These are phyloP conservation scores for Tylopilus plumbeoviolaceoides DNA, from an alignment of 768 basidiomycete genomes.

Conservation along the genomic window DNA sequence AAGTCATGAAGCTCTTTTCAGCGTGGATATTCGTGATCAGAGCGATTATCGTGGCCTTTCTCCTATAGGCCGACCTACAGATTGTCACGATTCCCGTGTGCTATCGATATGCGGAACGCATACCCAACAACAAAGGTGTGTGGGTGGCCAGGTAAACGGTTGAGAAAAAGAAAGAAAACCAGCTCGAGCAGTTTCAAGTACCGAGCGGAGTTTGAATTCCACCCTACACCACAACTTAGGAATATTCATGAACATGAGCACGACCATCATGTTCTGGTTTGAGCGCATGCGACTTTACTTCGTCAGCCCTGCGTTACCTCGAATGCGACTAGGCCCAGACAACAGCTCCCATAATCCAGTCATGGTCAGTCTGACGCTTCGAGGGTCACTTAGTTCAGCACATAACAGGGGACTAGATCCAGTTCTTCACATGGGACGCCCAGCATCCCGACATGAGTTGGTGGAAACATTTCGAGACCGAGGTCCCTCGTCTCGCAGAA, in stretches of 20 bases:
- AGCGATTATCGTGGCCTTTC: constrained; percentile 79
- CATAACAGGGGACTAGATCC: constrained; percentile 42
- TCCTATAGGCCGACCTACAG: constrained; percentile 46
- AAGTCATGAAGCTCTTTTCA: constrained; percentile 83
- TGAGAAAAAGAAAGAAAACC: constrained; percentile 8
- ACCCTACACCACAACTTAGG: not conserved
- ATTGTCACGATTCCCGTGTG: constrained; percentile 38
- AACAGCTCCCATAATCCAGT: constrained; percentile 49
- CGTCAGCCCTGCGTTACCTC: constrained; percentile 41
- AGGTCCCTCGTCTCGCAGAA: constrained; percentile 57
- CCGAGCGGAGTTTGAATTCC: constrained; percentile 26
- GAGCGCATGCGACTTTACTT: constrained; percentile 21
- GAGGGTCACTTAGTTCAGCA: not conserved
- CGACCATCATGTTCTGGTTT: constrained; percentile 18
- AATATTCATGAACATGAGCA: constrained; percentile 4
- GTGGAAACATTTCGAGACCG: constrained; percentile 73
- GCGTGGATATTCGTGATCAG: constrained; percentile 65
- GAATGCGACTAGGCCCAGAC: constrained; percentile 60
- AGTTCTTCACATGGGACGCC: constrained; percentile 85
- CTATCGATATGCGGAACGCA: constrained; percentile 61
- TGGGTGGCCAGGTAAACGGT: constrained; percentile 44
- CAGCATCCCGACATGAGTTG: constrained; percentile 57
- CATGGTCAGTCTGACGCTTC: constrained; percentile 48
- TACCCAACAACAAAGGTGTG: constrained; percentile 43
- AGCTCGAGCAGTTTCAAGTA: not conserved